Evolutionary conservation across 768 basidiomycete genomes (phyloP), one percentile per base, ranked within the genome.

Genomic region (Coprinopsis marcescibilis): DNA sequence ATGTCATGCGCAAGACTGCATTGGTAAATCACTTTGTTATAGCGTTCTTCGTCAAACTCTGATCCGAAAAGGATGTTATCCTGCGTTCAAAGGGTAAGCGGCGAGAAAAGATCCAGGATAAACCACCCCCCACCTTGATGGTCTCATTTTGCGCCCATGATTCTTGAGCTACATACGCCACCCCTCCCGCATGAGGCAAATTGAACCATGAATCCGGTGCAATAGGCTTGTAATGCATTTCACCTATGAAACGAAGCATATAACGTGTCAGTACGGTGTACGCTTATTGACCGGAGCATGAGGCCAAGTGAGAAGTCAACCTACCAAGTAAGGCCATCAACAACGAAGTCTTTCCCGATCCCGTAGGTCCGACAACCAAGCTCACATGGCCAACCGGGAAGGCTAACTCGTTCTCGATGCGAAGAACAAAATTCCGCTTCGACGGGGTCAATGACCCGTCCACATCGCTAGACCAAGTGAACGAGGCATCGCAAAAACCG

Each of bases 81-180:
- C 63, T 77, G 53, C n/a, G 30, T 8, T 10, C 10, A 37, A 37
- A 7, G 10, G 11, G 35, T 37, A 11, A 10, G 19, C 8, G 17
- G 11, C 7, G 7, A 7, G 35, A 11, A 10, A 17, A 11, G 10
- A 7, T 19, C 7, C 10, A 37, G 35, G 11, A 11, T 19, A 37
- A 37, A 10, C 7, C 10, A 8, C 10, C 7, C 10, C 17, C 17
- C 6, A 8, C 35, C 19, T 37, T 37, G 43, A 89, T 85, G 0
- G 85, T 88, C 49, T 84, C 85, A 52, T 89, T 90, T 60, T 83
- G 77, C 2, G 90, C 81, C 88, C 88, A 94, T 3, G 85, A 80
- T 58, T 90, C 87, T 60, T 94, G 89, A 2, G 84, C 83, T 4
- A 84, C 84, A 58, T 87, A 90, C 2, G 87, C 81, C 30, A 93